Evolutionary conservation across 192 early-diverging fungal genomes (phyloP), one percentile per base, ranked within the genome.

Genomic region (Umbelopsis isabellina): DNA sequence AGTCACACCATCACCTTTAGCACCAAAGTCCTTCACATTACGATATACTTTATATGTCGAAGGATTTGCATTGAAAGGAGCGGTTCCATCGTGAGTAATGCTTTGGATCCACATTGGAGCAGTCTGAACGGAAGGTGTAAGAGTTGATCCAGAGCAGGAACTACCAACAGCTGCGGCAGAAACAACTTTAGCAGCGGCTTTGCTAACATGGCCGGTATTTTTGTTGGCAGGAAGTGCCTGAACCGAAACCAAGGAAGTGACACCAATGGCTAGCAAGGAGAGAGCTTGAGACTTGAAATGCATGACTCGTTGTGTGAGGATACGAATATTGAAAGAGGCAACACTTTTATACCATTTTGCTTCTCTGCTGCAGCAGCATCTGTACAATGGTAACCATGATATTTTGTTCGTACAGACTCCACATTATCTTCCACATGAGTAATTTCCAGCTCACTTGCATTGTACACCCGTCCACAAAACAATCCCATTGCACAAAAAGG

Each of bases 1-100:
- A 3, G 76, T 68, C 22, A 55, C 37, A 25, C 82, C 82, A 72
- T 82, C 80, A 66, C 82, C 81, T 27, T 58, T 81, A 22, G 65
- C 74, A n/a, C 79, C 78, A 67, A 47, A 73, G 49, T 73, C 72
- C 55, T 35, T 65, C 12, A 72, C 70, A 49, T 73, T 70, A 41
- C 79, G 78, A 27, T 70, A 80, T 4, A 80, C 77, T 20, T 74
- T 2, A 50, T 80, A 80, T 27, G 55, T 37, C 4, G 65, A 66
- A 66, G 65, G 65, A 23, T 45, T 41, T 10, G 65, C 13, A 30
- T 66, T 66, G 65, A 66, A 66, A 16, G 65, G 6, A 25, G 65
- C 65, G 0, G 10, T 23, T 13, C 65, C 65, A 44, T 66, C 45
- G 65, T 66, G 65, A 11, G 65, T 66, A 15, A 66, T 46, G 7